These are phyloP conservation scores for Globisporangium spinosum DNA, from an alignment of 352 stramenopile species.

Conservation along the genomic window DNA sequence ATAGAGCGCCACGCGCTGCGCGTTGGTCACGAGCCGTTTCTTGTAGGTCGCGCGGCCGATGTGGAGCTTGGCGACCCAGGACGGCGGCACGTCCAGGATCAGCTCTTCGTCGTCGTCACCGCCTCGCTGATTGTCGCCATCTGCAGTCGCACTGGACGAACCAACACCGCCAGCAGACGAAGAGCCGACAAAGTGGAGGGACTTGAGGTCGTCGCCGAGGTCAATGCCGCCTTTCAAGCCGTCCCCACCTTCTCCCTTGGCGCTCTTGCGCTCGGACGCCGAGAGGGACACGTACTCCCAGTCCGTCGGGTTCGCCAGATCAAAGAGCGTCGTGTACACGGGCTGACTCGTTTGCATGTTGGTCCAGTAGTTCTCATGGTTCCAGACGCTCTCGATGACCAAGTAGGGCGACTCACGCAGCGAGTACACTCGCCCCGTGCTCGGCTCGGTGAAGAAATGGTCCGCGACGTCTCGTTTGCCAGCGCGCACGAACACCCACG, in stretches of 20 bases:
- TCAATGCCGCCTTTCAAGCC: constrained; percentile 48
- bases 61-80: constrained; percentile 77
- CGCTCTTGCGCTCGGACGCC: constrained; percentile 52
- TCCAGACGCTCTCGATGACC: constrained; percentile 89
- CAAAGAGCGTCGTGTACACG: constrained; percentile 66
- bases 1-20: constrained; percentile 88
- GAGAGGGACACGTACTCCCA: constrained; percentile 93
- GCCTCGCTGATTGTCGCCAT: constrained; percentile 50
- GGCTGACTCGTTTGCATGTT: constrained; percentile 89
- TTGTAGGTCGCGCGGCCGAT: constrained; percentile 76
- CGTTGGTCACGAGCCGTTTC: constrained; percentile 82
- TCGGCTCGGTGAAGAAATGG: constrained; percentile 91
- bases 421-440: constrained; percentile 86
- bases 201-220: constrained; percentile 59
- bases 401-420: constrained; percentile 81
- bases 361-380: constrained; percentile 94
- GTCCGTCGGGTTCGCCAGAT: constrained; percentile 78
- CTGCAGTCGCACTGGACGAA: constrained; percentile 8
- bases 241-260: constrained; percentile 41
- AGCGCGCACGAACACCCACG: constrained; percentile 91
- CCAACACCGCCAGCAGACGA: neutral
- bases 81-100: constrained; percentile 80
- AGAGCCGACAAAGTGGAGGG: constrained; percentile 21
- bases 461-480: constrained; percentile 86
- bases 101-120: constrained; percentile 55